Percentiles rank a stretch among this genome's conserved stretches.
These are phyloP conservation scores for Amanita brunnescens DNA, from an alignment of 768 basidiomycete genomes.

Conservation along the genomic window DNA sequence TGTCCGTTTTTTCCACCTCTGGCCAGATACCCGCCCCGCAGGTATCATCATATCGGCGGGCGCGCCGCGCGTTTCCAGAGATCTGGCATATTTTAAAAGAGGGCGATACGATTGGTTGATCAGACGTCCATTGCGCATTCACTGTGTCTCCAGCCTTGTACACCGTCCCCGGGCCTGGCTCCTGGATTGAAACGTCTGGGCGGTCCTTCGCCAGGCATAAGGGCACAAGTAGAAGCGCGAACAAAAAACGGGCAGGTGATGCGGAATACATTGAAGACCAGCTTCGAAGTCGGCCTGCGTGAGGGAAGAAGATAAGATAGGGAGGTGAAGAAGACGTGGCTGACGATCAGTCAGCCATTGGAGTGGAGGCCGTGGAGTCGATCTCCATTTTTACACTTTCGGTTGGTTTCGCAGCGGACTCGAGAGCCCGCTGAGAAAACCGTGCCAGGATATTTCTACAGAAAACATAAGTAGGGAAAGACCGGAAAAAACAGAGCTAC, in stretches of 20 bases:
- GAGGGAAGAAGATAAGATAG: background rate
- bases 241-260: background rate
- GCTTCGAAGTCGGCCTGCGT: background rate
- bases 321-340: background rate
- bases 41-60: background rate
- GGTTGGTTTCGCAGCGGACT: slow-evolving; percentile 19
- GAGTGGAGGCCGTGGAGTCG: slow-evolving; percentile 72
- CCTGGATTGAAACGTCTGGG: background rate
- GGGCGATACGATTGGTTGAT: background rate
- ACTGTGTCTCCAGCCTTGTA: background rate
- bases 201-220: background rate
- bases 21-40: slow-evolving; percentile 1
- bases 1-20: background rate
- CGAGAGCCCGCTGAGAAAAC: slow-evolving; percentile 38
- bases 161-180: background rate
- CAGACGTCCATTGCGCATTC: background rate
- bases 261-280: slow-evolving; percentile 2
- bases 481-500: slow-evolving; percentile 10
- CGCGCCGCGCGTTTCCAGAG: background rate
- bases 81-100: background rate
- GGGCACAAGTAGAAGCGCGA: background rate
- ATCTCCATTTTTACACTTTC: slow-evolving; percentile 48
- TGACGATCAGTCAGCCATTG: slow-evolving; percentile 25
- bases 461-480: slow-evolving; percentile 1
- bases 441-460: slow-evolving; percentile 44